Base-by-base conservation (phyloP, 2,329 filamentous ascomycete genomes). In the Cladophialophora yegresii region DNA sequence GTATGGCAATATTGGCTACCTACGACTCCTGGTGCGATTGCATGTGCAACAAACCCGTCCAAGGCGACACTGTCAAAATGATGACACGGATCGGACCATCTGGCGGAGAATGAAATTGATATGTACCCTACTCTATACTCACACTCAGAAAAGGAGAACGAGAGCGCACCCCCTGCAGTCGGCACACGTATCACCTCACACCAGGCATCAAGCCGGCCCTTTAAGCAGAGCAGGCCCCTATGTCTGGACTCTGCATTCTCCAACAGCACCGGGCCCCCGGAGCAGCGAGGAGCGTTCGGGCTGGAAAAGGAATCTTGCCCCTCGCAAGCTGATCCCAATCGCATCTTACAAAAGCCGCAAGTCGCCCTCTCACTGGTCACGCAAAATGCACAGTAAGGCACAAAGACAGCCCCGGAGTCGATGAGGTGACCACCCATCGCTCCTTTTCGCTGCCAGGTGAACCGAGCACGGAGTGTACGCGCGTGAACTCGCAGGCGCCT, bases 321-420 rank as follows among this genome's bases (percentile, higher is more conserved):
- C 22, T 30, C 30, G n/a, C 43, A 16, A 50, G n/a, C 55, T 36
- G 30, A 51, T 59, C 20, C 45, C 45, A 40, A 51, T 59, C 57
- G 50, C 28, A 51, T 51, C 45, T 61, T 61, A 61, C 50, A 32
- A 61, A 61, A 49, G 3, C 58, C 33, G 22, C 49, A 8, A 23
- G 22, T 33, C 33, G 26, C 23, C 51, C 58, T 59, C n/a, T 40
- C 50, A 45, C 22, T 33, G 50, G 50, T 6, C 23, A 45, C 54
- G 9, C 12, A 22, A 28, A 16, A 54, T 30, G 58, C 50, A 54
- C 58, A 61, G 49, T 61, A 45, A 61, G 58, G 45, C 28, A 40
- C 43, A 51, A 59, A 23, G 22, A 50, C 32, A 43, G 23, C 57
- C 28, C 57, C 47, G 30, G 28, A 47, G 28, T 28, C 36, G 7